Percentiles rank a stretch among this genome's conserved stretches.
These are phyloP conservation scores for Calvatia gigantea DNA, from an alignment of 768 basidiomycete species.

Conservation along the genomic window DNA sequence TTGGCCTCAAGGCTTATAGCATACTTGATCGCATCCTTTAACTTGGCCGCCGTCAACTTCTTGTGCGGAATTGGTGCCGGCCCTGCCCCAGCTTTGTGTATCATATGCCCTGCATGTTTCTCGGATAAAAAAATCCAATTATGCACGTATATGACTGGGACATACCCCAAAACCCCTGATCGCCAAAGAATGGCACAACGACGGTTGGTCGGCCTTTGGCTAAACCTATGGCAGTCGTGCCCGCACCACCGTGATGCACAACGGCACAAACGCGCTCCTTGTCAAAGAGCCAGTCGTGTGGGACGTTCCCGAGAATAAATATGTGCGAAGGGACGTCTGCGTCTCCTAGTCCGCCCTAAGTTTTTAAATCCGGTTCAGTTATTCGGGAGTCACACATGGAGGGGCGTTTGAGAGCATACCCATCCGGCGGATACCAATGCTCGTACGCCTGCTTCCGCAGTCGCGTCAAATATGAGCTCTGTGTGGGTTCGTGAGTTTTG, in stretches of 20 bases:
- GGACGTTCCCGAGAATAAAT: slow-evolving; percentile 63
- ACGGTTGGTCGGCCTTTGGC: slow-evolving; percentile 57
- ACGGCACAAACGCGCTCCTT: slow-evolving; percentile 52
- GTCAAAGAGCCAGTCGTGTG: slow-evolving; percentile 69
- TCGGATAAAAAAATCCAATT: slow-evolving; percentile 15
- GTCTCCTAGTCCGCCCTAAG: slow-evolving; percentile 53
- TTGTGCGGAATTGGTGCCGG: slow-evolving; percentile 58
- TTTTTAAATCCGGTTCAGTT: not conserved
- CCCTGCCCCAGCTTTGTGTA: slow-evolving; percentile 57
- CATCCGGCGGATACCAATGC: slow-evolving; percentile 65
- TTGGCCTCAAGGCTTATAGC: slow-evolving; percentile 43
- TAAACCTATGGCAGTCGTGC: slow-evolving; percentile 62
- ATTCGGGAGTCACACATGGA: not conserved
- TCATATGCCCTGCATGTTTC: slow-evolving; percentile 50
- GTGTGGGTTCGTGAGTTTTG: not conserved
- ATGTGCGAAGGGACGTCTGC: slow-evolving; percentile 46
- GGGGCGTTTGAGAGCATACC: slow-evolving; percentile 33
- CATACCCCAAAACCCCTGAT: slow-evolving; percentile 55
- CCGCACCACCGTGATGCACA: slow-evolving; percentile 64
- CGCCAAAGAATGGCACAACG: slow-evolving; percentile 65
- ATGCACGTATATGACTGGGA: slow-evolving; percentile 18
- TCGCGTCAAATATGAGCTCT: slow-evolving; percentile 60
- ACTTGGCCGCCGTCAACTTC: slow-evolving; percentile 41
- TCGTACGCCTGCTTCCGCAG: slow-evolving; percentile 48
- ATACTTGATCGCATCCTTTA: slow-evolving; percentile 51